phyloP scores from a whole-genome alignment of 108 stramenopile species.

The Thalassiosira profunda region DNA sequence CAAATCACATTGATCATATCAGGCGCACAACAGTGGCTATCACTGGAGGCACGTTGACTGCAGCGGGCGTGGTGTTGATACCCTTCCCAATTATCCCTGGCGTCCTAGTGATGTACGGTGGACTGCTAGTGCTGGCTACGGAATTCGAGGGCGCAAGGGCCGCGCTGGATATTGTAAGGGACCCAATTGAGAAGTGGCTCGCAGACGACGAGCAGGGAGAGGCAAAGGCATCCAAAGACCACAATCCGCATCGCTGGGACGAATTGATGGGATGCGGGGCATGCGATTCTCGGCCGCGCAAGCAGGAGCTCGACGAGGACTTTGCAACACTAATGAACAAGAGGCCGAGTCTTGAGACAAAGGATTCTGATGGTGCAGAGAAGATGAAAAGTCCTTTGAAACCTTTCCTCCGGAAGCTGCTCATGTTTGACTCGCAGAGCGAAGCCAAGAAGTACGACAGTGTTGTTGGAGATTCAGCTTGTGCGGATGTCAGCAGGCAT shows the following conservation, averaged over 20 bases:
- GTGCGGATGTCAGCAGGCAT: background rate
- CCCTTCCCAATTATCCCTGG: constrained; percentile 33
- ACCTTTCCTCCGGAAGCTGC: background rate
- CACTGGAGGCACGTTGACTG: constrained; percentile 29
- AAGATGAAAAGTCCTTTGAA: constrained; percentile 8
- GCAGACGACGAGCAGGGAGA: constrained; percentile 18
- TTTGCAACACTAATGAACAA: constrained; percentile 13
- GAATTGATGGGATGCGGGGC: background rate
- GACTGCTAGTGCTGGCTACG: constrained; percentile 30
- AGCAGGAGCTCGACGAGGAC: constrained; percentile 24
- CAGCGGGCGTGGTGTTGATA: constrained; percentile 23
- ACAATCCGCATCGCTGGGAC: background rate
- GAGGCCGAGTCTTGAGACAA: background rate
- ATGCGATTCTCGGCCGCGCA: background rate
- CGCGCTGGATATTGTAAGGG: constrained; percentile 19
- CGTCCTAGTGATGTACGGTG: constrained; percentile 25
- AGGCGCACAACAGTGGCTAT: constrained; percentile 26
- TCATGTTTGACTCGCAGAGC: constrained; percentile 2
- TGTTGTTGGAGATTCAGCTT: background rate
- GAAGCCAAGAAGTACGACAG: background rate
- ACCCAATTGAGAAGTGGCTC: constrained; percentile 15
- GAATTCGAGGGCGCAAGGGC: constrained; percentile 33
- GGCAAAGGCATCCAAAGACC: background rate
- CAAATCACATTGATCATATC: background rate
- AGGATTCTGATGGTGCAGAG: constrained; percentile 1